Evolutionary conservation across 1,139 yeast genomes (phyloP), one percentile per base, ranked within the genome.

Genomic region (Komagataea norvegica): DNA sequence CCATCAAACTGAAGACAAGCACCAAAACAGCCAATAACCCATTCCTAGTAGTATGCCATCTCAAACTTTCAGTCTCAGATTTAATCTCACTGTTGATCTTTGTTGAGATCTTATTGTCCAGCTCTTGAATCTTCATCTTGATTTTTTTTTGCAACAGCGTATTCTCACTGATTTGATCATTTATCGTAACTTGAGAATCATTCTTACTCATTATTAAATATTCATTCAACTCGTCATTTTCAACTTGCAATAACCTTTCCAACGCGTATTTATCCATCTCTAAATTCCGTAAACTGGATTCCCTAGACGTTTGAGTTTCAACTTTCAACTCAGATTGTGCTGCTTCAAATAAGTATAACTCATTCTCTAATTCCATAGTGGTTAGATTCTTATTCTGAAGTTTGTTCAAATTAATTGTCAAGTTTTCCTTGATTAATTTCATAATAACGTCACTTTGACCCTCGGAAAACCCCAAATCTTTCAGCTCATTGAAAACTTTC

Each of bases 11-110:
- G 30, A 68, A 64, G 3, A 77, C 78, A 44, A 75, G 39, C 1
- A 57, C 53, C 2, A 62, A 43, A 20, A 65, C 58, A 1, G 68
- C 67, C 34, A 61, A 49, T 14, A 65, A 42, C 1, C 97, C 96
- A 61, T 94, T 77, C 42, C 96, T 70, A 5, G 96, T 88, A 31
- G 91, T 77, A 57, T 87, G 89, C 98, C 98, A 91, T 52, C 97
- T 69, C 46, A 89, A 69, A 44, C 81, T 77, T 60, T 91, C 98
- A 44, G 88, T 84, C 43, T 87, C 94, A 0, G 91, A 80, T 56
- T 87, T 77, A 60, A 88, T 74, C 15, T 85, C 91, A 27, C 94
- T 79, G 43, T 80, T 77, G 48, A 91, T 72, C 49, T 84, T 87
- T 6, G 94, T 85, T 17, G 87, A 77, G 42, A 91, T 89, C 51